Conservation (phyloP, 1,284 basidiomycete genomes). For the Pseudozyma flocculosa region DNA sequence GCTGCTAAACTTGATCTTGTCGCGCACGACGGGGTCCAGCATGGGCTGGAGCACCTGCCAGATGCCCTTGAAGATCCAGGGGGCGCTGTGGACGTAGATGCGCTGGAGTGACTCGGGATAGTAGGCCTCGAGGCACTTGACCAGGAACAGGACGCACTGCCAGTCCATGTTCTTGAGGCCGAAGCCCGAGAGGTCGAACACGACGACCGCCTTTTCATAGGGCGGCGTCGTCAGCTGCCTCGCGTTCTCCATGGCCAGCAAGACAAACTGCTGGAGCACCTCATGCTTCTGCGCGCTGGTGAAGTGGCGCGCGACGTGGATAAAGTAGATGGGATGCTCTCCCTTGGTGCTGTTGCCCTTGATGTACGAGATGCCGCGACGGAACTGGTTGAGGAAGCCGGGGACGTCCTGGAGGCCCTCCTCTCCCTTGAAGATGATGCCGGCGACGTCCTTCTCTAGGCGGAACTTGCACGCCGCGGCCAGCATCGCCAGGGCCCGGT, state of each 20-base stretch:
- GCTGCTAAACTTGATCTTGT: constrained; percentile 57
- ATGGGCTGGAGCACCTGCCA: constrained; percentile 57
- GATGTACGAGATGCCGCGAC: constrained; percentile 58
- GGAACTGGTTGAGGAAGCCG: constrained; percentile 58
- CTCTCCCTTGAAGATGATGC: constrained; percentile 55
- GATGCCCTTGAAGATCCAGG: constrained; percentile 58
- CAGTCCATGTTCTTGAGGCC: constrained; percentile 59
- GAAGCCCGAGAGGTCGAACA: constrained; percentile 57
- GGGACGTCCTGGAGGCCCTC: constrained; percentile 55
- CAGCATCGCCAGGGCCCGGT: constrained; percentile 57
- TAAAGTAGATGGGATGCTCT: constrained; percentile 57
- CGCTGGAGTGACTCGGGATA: constrained; percentile 57
- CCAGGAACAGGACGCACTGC: constrained; percentile 55
- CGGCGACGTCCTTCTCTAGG: constrained; percentile 54
- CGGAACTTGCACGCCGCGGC: constrained; percentile 57
- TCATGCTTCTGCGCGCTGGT: constrained; percentile 56
- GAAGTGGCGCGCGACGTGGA: constrained; percentile 57
- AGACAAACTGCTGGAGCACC: constrained; percentile 55
- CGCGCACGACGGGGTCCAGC: constrained; percentile 56
- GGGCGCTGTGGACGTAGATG: constrained; percentile 56
- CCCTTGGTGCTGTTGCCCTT: constrained; percentile 52
- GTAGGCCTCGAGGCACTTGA: constrained; percentile 57
- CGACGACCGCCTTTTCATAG: constrained; percentile 52
- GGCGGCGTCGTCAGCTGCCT: constrained; percentile 53
- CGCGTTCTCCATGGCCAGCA: constrained; percentile 55